These are phyloP conservation scores for Termitomyces sp. DNA, from an alignment of 768 basidiomycete genomes.

Conservation along the genomic window DNA sequence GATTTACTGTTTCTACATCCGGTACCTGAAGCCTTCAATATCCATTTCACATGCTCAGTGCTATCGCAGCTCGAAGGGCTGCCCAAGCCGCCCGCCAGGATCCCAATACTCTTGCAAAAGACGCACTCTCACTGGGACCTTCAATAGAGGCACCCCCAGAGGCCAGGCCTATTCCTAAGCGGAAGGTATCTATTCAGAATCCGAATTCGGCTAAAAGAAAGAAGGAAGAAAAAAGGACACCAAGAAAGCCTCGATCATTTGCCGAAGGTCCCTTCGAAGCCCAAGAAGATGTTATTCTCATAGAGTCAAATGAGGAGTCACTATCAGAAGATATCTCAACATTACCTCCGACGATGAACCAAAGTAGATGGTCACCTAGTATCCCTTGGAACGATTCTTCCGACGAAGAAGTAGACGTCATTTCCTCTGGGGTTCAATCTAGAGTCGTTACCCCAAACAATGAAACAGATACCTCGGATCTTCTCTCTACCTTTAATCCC, in stretches of 20 bases:
- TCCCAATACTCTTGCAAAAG: conserved; percentile 8
- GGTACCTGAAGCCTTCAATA: neutral
- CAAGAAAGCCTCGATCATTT: conserved; percentile 27
- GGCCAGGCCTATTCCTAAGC: conserved; percentile 34
- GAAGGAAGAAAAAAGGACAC: conserved; percentile 18
- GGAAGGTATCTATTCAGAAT: conserved; percentile 31
- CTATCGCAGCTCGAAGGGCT: conserved; percentile 68
- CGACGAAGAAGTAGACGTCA: conserved; percentile 32
- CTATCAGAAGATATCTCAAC: conserved; percentile 15
- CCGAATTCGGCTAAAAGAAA: conserved; percentile 16
- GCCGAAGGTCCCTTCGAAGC: conserved; percentile 24
- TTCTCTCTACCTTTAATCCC: conserved; percentile 50
- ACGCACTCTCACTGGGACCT: conserved; percentile 8
- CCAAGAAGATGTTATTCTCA: conserved; percentile 33
- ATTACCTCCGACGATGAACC: conserved; percentile 13
- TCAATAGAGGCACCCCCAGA: conserved; percentile 3
- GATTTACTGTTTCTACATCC: neutral
- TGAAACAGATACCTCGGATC: conserved; percentile 9
- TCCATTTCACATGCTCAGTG: conserved; percentile 55
- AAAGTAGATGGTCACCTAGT: conserved; percentile 59
- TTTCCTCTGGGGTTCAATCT: conserved; percentile 13
- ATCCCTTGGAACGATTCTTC: conserved; percentile 42
- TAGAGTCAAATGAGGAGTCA: conserved; percentile 30
- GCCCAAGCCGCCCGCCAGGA: conserved; percentile 31
- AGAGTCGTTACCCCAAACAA: neutral